A percentile compares a stretch with the other conserved stretches of the same genome.
phyloP scores from a whole-genome alignment of 257 asterid species.

The Fraxinus cuspidata region DNA sequence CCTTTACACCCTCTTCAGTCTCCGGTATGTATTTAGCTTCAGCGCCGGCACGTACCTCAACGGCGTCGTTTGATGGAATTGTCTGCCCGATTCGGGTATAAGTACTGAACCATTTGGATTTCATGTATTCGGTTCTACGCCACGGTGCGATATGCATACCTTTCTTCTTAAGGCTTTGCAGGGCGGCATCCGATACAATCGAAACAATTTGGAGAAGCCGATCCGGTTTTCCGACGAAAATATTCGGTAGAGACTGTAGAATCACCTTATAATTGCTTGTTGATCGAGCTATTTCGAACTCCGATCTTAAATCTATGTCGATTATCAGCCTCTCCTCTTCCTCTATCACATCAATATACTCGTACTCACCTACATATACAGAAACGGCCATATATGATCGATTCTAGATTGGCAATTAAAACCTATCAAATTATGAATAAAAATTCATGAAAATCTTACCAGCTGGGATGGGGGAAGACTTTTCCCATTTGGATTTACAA shows the following conservation, averaged over 20 bases:
- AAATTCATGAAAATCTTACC: conserved; percentile 32
- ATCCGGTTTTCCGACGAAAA: conserved; percentile 79
- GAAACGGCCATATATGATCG: neutral
- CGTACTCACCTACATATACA: conserved; percentile 62
- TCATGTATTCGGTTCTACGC: conserved; percentile 82
- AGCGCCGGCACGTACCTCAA: neutral
- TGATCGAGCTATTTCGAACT: conserved; percentile 86
- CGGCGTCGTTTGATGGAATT: conserved; percentile 27
- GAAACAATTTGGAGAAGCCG: conserved; percentile 78
- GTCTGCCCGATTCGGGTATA: conserved; percentile 45
- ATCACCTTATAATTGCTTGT: conserved; percentile 62
- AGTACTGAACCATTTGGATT: conserved; percentile 81
- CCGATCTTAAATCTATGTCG: conserved; percentile 88
- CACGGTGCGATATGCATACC: conserved; percentile 97
- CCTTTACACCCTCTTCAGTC: conserved; percentile 23
- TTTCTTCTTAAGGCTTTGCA: conserved; percentile 79
- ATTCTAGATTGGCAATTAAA: neutral
- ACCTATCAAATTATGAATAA: neutral
- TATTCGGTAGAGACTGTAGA: conserved; percentile 62
- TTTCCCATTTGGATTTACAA: conserved; percentile 93
- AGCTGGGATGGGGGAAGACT: conserved; percentile 72
- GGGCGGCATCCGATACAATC: conserved; percentile 75
- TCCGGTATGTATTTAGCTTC: conserved; percentile 19
- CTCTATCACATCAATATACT: conserved; percentile 71
- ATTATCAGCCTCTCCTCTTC: conserved; percentile 67